Percentiles rank a stretch among this genome's conserved stretches.
These are phyloP conservation scores for Globisporangium apiculatum DNA, from an alignment of 352 stramenopile genomes.

Conservation along the genomic window DNA sequence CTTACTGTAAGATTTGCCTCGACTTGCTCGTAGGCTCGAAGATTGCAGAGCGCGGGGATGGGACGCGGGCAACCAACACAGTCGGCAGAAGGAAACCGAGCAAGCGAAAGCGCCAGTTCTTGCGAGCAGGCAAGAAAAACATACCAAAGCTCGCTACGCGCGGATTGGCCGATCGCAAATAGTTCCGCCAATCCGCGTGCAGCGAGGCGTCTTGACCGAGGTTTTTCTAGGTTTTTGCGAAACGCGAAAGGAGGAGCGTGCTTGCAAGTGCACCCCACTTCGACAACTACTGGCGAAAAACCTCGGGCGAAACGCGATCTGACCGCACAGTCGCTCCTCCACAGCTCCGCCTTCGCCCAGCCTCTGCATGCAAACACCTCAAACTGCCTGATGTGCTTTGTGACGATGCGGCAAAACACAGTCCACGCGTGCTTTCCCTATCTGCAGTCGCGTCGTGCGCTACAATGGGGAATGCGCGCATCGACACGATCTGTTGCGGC, in stretches of 20 bases:
- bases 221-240: conserved; percentile 17
- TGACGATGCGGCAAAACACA: no score
- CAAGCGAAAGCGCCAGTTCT: conserved; percentile 27
- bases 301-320: conserved; percentile 3
- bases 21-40: no score
- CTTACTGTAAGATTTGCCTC: no score
- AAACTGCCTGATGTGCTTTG: no score
- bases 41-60: no score
- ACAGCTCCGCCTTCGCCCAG: background rate
- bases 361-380: no score
- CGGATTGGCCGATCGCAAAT: conserved; percentile 28
- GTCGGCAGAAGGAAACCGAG: no score
- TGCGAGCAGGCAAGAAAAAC: conserved; percentile 7
- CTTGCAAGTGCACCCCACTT: conserved; percentile 1
- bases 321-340: background rate
- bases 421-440: no score
- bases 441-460: no score
- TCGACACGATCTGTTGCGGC: no score
- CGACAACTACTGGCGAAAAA: conserved; percentile 7
- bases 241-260: conserved; percentile 1
- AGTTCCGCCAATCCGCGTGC: conserved; percentile 20
- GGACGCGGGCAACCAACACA: no score
- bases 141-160: conserved; percentile 10
- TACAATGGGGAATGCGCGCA: no score
- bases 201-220: background rate